These are phyloP conservation scores for Verticillium klebahnii DNA, from an alignment of 2,329 filamentous ascomycete species.

Conservation along the genomic window DNA sequence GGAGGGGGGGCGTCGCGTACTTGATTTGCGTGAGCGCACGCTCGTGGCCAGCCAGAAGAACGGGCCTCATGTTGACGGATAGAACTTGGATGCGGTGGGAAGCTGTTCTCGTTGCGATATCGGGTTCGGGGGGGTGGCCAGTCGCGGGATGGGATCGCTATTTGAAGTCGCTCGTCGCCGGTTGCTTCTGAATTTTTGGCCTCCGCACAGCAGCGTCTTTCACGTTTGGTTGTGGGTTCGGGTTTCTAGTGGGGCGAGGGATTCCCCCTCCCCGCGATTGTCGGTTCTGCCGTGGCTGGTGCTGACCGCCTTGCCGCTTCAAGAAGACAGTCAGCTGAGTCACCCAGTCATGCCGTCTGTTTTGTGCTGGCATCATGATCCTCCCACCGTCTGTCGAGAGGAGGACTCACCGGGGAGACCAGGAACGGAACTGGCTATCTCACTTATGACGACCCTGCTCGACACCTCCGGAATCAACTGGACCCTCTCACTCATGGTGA, in stretches of 20 bases:
- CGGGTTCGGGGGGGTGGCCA: not conserved
- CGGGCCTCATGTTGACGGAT: conserved; percentile 78
- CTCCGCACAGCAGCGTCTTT: conserved; percentile 1
- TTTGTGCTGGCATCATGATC: not conserved
- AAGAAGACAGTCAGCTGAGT: not conserved
- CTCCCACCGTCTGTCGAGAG: not conserved
- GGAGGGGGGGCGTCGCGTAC: conserved; percentile 37
- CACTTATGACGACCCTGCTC: not conserved
- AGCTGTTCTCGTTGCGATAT: conserved; percentile 7
- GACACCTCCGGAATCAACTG: not conserved
- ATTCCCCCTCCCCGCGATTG: conserved; percentile 3
- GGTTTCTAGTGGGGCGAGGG: conserved; percentile 28
- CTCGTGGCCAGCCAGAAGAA: conserved; percentile 94
- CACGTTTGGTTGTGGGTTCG: conserved; percentile 33
- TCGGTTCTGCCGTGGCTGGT: not conserved
- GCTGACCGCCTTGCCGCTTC: not conserved
- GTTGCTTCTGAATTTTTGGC: conserved; percentile 14
- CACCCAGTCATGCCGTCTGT: not conserved
- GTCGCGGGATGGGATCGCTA: conserved; percentile 8
- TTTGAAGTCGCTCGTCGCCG: conserved; percentile 12
- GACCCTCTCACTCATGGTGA: no score
- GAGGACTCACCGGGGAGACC: not conserved
- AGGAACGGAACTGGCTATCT: not conserved
- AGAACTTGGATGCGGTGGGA: conserved; percentile 9
- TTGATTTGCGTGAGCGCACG: conserved; percentile 93